Evolutionary conservation across 2,329 filamentous ascomycete species (phyloP).

Genomic region (Cryphonectria naterciae): DNA sequence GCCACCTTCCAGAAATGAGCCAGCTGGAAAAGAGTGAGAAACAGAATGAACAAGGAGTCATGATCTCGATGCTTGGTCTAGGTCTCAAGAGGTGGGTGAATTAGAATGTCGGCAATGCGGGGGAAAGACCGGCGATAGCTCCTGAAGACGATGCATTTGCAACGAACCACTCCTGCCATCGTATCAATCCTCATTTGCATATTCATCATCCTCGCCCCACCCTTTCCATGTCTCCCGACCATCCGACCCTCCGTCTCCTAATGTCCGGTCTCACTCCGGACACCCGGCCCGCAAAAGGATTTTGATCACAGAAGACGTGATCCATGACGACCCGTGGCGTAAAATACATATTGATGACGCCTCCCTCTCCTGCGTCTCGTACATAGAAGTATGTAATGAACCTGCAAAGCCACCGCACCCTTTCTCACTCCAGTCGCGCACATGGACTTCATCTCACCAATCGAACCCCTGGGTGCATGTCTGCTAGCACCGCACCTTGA

Average conservation of each 20-base stretch:
- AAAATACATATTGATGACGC: neutral
- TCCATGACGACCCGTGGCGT: neutral
- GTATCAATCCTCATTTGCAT: neutral
- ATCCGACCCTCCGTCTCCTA: constrained; percentile 5
- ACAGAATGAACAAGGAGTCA: neutral
- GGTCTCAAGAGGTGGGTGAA: neutral
- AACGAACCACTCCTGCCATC: neutral
- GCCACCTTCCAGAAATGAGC: neutral
- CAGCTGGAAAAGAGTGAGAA: neutral
- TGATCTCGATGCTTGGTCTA: neutral
- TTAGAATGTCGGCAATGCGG: neutral
- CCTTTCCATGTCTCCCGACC: neutral
- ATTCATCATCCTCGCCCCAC: neutral
- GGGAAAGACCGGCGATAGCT: neutral
- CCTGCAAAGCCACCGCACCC: neutral
- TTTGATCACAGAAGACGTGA: neutral
- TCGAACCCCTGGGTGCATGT: neutral
- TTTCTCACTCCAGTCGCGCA: neutral
- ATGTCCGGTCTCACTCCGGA: neutral
- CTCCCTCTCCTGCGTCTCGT: neutral
- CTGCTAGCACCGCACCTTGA: constrained; percentile 8
- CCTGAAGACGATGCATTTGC: neutral
- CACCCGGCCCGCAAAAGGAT: neutral
- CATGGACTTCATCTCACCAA: neutral
- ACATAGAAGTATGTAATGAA: neutral